phyloP scores from a whole-genome alignment of 225 moss, liverwort and hornwort species.

The Takakia lepidozioides region DNA sequence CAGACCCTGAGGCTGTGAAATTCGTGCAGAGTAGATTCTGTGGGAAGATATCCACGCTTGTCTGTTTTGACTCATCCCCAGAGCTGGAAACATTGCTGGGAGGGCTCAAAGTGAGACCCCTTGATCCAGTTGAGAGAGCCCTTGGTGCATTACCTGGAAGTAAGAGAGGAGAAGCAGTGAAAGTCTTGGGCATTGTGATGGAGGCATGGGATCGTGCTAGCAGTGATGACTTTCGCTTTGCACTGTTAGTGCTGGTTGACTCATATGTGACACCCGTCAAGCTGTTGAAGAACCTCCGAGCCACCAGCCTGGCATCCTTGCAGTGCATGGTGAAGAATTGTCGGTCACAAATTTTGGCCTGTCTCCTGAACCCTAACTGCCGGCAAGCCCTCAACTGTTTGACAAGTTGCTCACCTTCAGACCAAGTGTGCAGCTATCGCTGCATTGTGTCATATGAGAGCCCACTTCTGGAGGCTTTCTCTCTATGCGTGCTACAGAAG shows the following conservation, averaged over 20 bases:
- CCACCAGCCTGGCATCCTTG: conserved; percentile 60
- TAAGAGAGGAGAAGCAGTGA: conserved; percentile 39
- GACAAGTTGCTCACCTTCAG: conserved; percentile 69
- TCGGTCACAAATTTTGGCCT: conserved; percentile 55
- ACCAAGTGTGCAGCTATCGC: conserved; percentile 88
- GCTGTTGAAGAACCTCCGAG: conserved; percentile 63
- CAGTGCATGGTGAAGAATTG: conserved; percentile 87
- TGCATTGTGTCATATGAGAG: conserved; percentile 84
- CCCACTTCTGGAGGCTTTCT: conserved; percentile 73
- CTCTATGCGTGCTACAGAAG: conserved; percentile 78
- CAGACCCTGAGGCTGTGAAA: conserved; percentile 18
- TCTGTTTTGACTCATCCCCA: conserved; percentile 50
- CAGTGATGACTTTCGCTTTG: conserved; percentile 68
- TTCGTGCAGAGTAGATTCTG: conserved; percentile 22
- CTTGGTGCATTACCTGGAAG: conserved; percentile 35
- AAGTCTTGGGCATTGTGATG: conserved; percentile 43
- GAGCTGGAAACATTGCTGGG: conserved; percentile 55
- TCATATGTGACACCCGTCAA: conserved; percentile 72
- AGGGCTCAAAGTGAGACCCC: conserved; percentile 39
- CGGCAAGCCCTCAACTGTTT: conserved; percentile 58
- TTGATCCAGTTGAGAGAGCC: conserved; percentile 27
- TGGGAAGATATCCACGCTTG: conserved; percentile 41
- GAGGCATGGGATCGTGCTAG: conserved; percentile 71
- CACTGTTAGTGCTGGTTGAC: conserved; percentile 71
- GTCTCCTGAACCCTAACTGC: conserved; percentile 63